These are phyloP conservation scores for Theileria parva DNA, from an alignment of 169 alveolate species.

Conservation along the genomic window DNA sequence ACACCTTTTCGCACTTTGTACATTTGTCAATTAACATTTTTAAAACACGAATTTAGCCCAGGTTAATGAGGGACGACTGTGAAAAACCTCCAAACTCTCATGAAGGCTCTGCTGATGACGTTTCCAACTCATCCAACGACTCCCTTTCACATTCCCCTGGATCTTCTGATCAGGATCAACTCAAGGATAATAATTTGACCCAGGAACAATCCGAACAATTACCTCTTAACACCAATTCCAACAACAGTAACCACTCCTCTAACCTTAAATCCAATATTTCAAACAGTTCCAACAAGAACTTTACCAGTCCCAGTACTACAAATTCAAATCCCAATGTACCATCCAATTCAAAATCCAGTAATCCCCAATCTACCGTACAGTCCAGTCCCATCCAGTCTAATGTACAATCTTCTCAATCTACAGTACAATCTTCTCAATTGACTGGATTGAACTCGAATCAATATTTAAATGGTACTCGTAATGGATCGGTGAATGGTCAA, in stretches of 20 bases:
- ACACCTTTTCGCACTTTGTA: neutral
- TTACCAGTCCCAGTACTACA: neutral
- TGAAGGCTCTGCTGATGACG: neutral
- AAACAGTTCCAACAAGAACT: neutral
- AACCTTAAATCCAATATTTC: neutral
- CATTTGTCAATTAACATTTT: neutral
- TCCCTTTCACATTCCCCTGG: neutral
- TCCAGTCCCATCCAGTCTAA: too few relatives aligned
- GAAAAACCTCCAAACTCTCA: neutral
- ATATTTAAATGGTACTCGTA: neutral
- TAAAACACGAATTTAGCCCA: neutral
- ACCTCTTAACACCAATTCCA: neutral
- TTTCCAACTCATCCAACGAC: neutral
- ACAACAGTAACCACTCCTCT: neutral
- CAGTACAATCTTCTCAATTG: neutral
- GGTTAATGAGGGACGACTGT: neutral
- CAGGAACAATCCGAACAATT: neutral
- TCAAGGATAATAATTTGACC: neutral
- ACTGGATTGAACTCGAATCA: neutral
- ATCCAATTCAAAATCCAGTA: neutral
- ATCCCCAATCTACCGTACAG: neutral
- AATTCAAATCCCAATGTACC: neutral
- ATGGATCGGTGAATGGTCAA: neutral
- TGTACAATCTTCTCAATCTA: too few relatives aligned
- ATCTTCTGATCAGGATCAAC: neutral